Evolutionary conservation across 176 grass and related monocot species (phyloP).

Genomic region (Puccinellia tenuiflora): DNA sequence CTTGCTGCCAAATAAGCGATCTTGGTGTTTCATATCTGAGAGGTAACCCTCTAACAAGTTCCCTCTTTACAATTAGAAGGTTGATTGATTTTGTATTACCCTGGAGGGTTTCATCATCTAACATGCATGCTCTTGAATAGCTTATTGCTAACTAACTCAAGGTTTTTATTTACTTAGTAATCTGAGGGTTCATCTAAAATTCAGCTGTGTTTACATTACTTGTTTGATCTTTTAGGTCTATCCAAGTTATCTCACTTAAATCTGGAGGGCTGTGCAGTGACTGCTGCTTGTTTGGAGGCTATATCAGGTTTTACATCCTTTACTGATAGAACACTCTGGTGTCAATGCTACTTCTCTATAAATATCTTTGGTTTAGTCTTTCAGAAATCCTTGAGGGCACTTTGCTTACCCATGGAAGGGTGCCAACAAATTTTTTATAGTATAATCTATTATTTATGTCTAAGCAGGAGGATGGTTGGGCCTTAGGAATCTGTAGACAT

Average conservation of each 20-base stretch:
- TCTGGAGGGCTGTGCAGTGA: conserved; percentile 75
- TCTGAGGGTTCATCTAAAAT: background rate
- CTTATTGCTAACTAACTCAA: background rate
- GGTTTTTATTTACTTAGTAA: conserved; percentile 1
- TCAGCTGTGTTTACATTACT: background rate
- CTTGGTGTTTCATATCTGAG: conserved; percentile 70
- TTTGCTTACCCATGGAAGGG: background rate
- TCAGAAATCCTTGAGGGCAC: background rate
- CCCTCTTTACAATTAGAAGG: background rate
- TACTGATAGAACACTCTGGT: background rate
- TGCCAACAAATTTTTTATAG: background rate
- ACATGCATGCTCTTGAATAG: background rate
- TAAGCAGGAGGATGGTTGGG: background rate
- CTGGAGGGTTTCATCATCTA: background rate
- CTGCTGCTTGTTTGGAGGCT: conserved; percentile 79
- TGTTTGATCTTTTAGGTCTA: conserved; percentile 46
- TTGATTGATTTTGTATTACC: conserved; percentile 13
- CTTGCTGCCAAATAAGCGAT: conserved; percentile 83
- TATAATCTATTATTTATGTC: background rate
- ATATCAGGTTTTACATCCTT: conserved; percentile 66
- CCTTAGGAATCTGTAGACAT: background rate
- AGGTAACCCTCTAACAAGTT: conserved; percentile 46
- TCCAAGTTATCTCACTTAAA: conserved; percentile 70
- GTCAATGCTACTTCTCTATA: background rate
- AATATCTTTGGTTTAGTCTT: background rate